These are phyloP conservation scores for Tanacetum coccineum DNA, from an alignment of 129 eudicot genomes.

Conservation along the genomic window DNA sequence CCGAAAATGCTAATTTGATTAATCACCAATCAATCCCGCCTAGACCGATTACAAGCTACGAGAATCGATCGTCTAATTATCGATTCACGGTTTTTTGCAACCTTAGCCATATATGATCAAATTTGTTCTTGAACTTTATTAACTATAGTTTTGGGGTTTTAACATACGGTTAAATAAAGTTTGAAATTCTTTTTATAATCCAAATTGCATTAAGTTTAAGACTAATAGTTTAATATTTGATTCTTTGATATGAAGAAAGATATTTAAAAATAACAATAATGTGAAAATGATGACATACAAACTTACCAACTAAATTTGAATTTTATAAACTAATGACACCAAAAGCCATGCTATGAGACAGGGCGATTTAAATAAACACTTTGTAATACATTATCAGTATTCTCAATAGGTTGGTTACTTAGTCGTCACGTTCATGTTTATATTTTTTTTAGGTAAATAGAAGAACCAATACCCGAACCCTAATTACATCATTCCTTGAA, in stretches of 20 bases:
- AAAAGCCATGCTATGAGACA: constrained; percentile 23
- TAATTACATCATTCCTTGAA: too few relatives aligned
- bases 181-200: not conserved
- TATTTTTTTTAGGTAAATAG: too few relatives aligned
- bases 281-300: constrained; percentile 27
- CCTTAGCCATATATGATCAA: not conserved
- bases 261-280: not conserved
- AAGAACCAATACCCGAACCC: too few relatives aligned
- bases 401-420: constrained; percentile 12
- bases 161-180: not conserved
- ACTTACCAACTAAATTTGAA: constrained; percentile 27
- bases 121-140: not conserved
- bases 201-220: not conserved
- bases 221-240: not conserved
- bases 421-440: constrained; percentile 6
- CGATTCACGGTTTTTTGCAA: too few relatives aligned
- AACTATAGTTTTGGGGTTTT: too few relatives aligned
- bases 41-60: too few relatives aligned
- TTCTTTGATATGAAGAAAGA: not conserved
- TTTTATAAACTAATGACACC: constrained; percentile 18
- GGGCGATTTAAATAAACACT: not conserved
- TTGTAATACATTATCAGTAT: not conserved
- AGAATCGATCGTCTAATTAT: too few relatives aligned
- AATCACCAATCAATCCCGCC: too few relatives aligned
- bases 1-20: too few relatives aligned